phyloP scores from a whole-genome alignment of 2,329 filamentous ascomycete species.

The Fusarium veterinarium region DNA sequence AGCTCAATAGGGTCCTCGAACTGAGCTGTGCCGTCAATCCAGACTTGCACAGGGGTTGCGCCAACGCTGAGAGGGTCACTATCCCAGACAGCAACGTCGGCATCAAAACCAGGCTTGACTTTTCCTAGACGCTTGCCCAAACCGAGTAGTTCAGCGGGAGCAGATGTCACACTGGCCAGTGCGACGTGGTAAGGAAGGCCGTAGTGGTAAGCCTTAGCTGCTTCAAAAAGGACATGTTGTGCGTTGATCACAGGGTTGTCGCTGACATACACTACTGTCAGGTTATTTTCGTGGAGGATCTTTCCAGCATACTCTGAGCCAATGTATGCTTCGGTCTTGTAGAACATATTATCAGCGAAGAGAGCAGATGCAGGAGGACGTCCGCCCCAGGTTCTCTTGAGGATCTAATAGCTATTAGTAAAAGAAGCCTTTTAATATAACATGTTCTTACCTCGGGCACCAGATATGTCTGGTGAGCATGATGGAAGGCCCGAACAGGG shows the following conservation, averaged over 20 bases:
- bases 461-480: slow-evolving; percentile 74
- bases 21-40: slow-evolving; percentile 71
- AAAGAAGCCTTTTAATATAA: background rate
- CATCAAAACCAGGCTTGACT: slow-evolving; percentile 70
- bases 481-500: slow-evolving; percentile 73
- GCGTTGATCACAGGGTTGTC: slow-evolving; percentile 78
- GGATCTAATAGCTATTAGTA: slow-evolving; percentile 52
- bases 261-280: slow-evolving; percentile 76
- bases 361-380: slow-evolving; percentile 68
- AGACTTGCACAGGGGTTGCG: slow-evolving; percentile 69
- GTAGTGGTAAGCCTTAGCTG: slow-evolving; percentile 69
- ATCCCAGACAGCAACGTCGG: slow-evolving; percentile 72
- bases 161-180: slow-evolving; percentile 67
- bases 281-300: slow-evolving; percentile 70
- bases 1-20: slow-evolving; percentile 64
- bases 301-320: slow-evolving; percentile 75
- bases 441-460: slow-evolving; percentile 67
- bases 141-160: slow-evolving; percentile 68
- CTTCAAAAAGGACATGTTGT: slow-evolving; percentile 75
- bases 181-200: slow-evolving; percentile 71
- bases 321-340: slow-evolving; percentile 74
- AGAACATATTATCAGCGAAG: slow-evolving; percentile 79
- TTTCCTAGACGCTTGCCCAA: slow-evolving; percentile 69
- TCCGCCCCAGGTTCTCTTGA: slow-evolving; percentile 67
- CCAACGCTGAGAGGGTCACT: slow-evolving; percentile 70